phyloP scores from a whole-genome alignment of 192 early-diverging fungal species.

The Linderina pennispora region DNA sequence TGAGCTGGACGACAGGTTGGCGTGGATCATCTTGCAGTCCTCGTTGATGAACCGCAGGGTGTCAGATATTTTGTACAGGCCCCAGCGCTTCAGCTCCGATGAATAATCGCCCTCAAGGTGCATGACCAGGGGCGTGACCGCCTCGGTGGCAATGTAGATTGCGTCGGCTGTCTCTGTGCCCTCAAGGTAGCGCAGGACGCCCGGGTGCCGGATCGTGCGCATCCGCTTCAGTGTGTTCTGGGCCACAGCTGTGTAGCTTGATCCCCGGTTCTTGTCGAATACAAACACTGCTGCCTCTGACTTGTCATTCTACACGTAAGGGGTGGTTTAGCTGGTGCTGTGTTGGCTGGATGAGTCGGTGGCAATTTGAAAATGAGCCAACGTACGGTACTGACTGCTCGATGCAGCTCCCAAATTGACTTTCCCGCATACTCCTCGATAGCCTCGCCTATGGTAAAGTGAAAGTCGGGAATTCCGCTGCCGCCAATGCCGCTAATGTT shows the following conservation, averaged over 20 bases:
- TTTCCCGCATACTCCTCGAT: conserved; percentile 51
- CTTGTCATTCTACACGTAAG: conserved; percentile 51
- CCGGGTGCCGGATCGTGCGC: conserved; percentile 88
- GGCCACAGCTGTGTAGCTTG: conserved; percentile 73
- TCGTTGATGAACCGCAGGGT: conserved; percentile 82
- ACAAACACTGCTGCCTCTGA: conserved; percentile 74
- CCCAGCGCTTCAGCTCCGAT: conserved; percentile 75
- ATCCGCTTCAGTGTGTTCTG: conserved; percentile 81
- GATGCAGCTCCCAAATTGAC: conserved; percentile 61
- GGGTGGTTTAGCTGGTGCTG: too few species aligned
- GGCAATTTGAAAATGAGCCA: background rate
- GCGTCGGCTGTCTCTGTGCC: conserved; percentile 61
- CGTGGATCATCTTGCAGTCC: conserved; percentile 84
- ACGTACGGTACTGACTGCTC: conserved; percentile 4
- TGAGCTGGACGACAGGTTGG: conserved; percentile 68
- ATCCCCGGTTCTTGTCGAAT: conserved; percentile 63
- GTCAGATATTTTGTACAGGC: conserved; percentile 83
- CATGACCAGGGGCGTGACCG: conserved; percentile 64
- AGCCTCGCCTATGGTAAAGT: conserved; percentile 60
- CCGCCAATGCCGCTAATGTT: conserved; percentile 40
- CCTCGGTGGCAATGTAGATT: conserved; percentile 88
- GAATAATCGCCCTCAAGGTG: conserved; percentile 43
- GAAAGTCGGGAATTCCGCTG: conserved; percentile 58
- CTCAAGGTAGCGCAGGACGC: conserved; percentile 77
- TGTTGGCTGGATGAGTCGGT: too few species aligned